These are phyloP conservation scores for Tolypocladium tropicale DNA, from an alignment of 2,329 filamentous ascomycete genomes.

Conservation along the genomic window DNA sequence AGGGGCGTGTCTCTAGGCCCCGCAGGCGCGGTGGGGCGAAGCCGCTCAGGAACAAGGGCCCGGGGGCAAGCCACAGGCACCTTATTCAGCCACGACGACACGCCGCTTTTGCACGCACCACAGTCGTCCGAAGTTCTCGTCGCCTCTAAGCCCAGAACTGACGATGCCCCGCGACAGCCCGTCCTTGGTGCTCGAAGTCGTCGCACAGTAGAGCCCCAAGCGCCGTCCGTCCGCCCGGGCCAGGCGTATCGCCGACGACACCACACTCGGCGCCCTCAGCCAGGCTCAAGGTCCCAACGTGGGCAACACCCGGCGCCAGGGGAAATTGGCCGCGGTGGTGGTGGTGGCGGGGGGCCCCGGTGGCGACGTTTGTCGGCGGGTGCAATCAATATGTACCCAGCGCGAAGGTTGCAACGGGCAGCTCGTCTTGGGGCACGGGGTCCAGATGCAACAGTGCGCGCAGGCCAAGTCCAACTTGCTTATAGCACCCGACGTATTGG, in stretches of 20 bases:
- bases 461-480: too few relatives aligned
- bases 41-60: background rate
- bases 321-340: background rate
- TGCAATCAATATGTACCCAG: background rate
- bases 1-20: background rate
- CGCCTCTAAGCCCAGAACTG: background rate
- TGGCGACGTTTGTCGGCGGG: background rate
- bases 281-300: background rate
- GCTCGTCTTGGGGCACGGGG: background rate
- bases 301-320: background rate
- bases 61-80: background rate
- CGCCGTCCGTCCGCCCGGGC: background rate
- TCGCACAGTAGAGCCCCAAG: too few relatives aligned
- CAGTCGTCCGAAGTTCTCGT: background rate
- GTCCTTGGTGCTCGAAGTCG: too few relatives aligned
- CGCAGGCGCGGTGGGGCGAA: background rate
- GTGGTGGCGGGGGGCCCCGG: too few relatives aligned
- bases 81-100: background rate
- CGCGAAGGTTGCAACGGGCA: background rate
- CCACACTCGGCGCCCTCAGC: background rate
- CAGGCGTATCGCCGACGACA: background rate
- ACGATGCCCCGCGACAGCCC: background rate
- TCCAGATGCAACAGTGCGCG: background rate
- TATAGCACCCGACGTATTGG: too few relatives aligned
- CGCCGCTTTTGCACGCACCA: background rate